These are phyloP conservation scores for Stemphylium beticola DNA, from an alignment of 2,329 filamentous ascomycete species.

Conservation along the genomic window DNA sequence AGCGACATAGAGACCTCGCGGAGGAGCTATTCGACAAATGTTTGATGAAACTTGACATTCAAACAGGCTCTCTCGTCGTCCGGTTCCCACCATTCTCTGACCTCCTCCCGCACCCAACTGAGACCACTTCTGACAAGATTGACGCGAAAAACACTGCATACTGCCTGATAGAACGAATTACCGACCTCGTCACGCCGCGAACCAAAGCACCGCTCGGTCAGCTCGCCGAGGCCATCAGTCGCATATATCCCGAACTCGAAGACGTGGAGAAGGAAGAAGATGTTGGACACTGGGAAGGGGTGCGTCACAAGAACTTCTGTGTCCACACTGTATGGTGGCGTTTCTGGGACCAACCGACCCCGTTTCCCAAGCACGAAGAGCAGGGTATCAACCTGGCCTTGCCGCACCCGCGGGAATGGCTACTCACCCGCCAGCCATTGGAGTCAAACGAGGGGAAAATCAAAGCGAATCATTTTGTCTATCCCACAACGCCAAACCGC, in stretches of 20 bases:
- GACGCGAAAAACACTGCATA: conserved; percentile 45
- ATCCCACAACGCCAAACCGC: conserved; percentile 14
- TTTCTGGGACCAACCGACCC: conserved; percentile 17
- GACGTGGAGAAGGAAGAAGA: conserved; percentile 2
- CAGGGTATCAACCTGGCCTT: conserved; percentile 2
- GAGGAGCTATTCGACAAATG: conserved; percentile 60
- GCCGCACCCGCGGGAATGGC: conserved; percentile 29
- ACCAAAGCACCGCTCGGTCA: conserved; percentile 53
- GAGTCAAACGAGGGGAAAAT: conserved; percentile 1
- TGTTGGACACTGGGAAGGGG: not conserved
- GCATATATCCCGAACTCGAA: conserved; percentile 50
- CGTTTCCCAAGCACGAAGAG: conserved; percentile 16
- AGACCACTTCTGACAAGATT: conserved; percentile 21
- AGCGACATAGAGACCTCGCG: conserved; percentile 59
- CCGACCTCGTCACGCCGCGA: conserved; percentile 57
- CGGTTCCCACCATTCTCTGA: conserved; percentile 32
- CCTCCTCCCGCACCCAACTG: conserved; percentile 25
- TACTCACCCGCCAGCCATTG: conserved; percentile 36
- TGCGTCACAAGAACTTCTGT: conserved; percentile 21
- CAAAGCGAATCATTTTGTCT: not conserved
- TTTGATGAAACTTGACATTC: conserved; percentile 53
- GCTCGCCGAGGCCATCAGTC: conserved; percentile 49
- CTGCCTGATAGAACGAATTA: conserved; percentile 55
- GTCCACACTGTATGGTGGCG: conserved; percentile 37
- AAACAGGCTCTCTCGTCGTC: conserved; percentile 43